A percentile compares a stretch with the other conserved stretches of the same genome.
Evolutionary conservation across 805 yeast genomes (phyloP).

Genomic region (Metschnikowia baotianmanensis): DNA sequence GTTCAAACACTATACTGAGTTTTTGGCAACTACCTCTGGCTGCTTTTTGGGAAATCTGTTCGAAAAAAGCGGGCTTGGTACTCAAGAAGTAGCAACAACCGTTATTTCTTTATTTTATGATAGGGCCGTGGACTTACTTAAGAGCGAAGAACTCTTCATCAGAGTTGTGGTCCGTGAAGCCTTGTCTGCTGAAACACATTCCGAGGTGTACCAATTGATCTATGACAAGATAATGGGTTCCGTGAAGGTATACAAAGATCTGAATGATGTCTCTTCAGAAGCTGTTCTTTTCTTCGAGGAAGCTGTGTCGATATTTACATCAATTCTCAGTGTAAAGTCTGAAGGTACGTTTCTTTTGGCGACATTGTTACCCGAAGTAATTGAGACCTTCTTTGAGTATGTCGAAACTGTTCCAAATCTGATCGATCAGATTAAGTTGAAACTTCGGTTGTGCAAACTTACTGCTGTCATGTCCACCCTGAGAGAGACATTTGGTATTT

Average conservation of each 20-base stretch:
- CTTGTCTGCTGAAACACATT: conserved; percentile 61
- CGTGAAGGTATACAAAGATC: conserved; percentile 34
- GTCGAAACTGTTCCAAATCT: conserved; percentile 29
- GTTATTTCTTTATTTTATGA: conserved; percentile 48
- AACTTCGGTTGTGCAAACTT: conserved; percentile 43
- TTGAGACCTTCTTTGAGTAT: conserved; percentile 27
- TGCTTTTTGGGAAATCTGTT: conserved; percentile 44
- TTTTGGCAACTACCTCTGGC: conserved; percentile 69
- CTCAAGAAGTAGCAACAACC: conserved; percentile 29
- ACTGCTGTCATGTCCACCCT: conserved; percentile 34
- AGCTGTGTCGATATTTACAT: conserved; percentile 43
- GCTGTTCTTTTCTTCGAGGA: conserved; percentile 47
- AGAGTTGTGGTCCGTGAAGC: conserved; percentile 75
- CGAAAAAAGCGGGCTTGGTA: conserved; percentile 19
- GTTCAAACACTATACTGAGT: conserved; percentile 69
- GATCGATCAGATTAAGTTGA: conserved; percentile 34
- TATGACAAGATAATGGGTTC: conserved; percentile 43
- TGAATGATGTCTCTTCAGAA: conserved; percentile 25
- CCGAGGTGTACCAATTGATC: conserved; percentile 50
- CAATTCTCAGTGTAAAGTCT: conserved; percentile 33
- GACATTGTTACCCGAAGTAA: conserved; percentile 30
- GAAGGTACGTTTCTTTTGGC: conserved; percentile 37
- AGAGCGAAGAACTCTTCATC: conserved; percentile 49
- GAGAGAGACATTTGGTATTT: conserved; percentile 31
- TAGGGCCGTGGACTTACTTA: conserved; percentile 48